Conservation (phyloP, 2,329 filamentous ascomycete genomes). For the Exophiala sp. region DNA sequence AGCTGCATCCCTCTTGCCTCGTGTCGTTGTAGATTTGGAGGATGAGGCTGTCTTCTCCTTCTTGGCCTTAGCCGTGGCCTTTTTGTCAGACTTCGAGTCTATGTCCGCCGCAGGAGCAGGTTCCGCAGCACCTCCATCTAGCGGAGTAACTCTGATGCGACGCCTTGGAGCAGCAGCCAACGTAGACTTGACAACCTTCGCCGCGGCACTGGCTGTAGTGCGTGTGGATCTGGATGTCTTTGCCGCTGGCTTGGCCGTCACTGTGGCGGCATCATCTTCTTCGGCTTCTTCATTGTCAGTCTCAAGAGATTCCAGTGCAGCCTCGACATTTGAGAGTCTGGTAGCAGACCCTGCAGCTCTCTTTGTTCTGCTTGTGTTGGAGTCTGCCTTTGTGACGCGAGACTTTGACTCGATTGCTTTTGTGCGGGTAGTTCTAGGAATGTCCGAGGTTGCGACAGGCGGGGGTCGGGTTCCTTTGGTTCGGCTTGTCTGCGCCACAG, state of each 20-base stretch:
- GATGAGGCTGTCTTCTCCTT: conserved; percentile 14
- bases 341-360: conserved; percentile 2
- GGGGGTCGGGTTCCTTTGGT: conserved; percentile 15
- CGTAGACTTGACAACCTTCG: conserved; percentile 4
- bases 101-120: conserved; percentile 6
- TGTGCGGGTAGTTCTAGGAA: conserved; percentile 21
- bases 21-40: conserved; percentile 12
- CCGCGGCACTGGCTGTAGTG: conserved; percentile 3
- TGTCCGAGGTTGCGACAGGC: conserved; percentile 2
- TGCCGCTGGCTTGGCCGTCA: conserved; percentile 4
- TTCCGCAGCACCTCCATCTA: conserved; percentile 12
- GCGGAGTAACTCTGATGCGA: conserved; percentile 27
- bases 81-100: conserved; percentile 13
- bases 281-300: conserved; percentile 8
- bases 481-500: conserved; percentile 20
- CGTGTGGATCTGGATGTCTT: conserved; percentile 10
- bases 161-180: conserved; percentile 27
- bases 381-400: conserved; percentile 18
- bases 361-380: conserved; percentile 4
- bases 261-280: no score
- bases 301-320: not conserved
- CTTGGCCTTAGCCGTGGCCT: conserved; percentile 17
- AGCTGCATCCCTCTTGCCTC: conserved; percentile 11
- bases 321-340: conserved; percentile 1
- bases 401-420: conserved; percentile 25